These are phyloP conservation scores for Elaeis guineensis DNA, from an alignment of 176 grass and related monocot species.

Conservation along the genomic window DNA sequence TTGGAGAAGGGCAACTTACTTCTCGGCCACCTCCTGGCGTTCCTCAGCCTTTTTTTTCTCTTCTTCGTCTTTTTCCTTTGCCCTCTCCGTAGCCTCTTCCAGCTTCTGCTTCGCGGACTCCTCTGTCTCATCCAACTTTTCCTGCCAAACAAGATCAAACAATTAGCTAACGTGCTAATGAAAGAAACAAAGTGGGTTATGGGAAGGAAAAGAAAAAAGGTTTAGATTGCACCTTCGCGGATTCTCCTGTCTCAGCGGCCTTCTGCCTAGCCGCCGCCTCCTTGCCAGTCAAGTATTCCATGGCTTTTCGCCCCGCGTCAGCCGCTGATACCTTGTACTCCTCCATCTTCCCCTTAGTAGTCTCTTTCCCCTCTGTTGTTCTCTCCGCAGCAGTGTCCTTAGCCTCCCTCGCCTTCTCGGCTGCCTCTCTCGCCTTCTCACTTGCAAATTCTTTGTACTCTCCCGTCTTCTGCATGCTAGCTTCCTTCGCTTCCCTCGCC, in stretches of 20 bases:
- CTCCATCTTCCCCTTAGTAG: constrained; percentile 26
- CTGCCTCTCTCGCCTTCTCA: constrained; percentile 30
- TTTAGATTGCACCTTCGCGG: constrained; percentile 12
- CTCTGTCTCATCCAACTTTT: constrained; percentile 19
- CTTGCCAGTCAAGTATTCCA: constrained; percentile 25
- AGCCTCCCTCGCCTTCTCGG: constrained; percentile 1
- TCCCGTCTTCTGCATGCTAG: constrained; percentile 22
- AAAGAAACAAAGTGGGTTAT: too few relatives aligned
- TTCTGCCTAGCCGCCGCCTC: constrained; percentile 22
- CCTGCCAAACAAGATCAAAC: constrained; percentile 3
- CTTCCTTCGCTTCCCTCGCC: background rate
- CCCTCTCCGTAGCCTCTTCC: constrained; percentile 8
- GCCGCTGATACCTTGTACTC: constrained; percentile 26
- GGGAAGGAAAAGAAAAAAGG: too few relatives aligned
- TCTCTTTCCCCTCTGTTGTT: constrained; percentile 9
- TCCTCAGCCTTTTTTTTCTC: background rate
- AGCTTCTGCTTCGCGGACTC: constrained; percentile 19
- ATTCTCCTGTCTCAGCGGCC: background rate
- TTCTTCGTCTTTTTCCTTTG: constrained; percentile 1
- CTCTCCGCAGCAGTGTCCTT: constrained; percentile 14
- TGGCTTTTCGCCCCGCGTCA: constrained; percentile 25
- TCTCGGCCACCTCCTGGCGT: constrained; percentile 8
- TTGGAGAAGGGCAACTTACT: background rate
- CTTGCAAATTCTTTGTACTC: constrained; percentile 17
- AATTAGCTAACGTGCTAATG: background rate